Conservation (phyloP, 768 basidiomycete genomes). For the Russula earlei region DNA sequence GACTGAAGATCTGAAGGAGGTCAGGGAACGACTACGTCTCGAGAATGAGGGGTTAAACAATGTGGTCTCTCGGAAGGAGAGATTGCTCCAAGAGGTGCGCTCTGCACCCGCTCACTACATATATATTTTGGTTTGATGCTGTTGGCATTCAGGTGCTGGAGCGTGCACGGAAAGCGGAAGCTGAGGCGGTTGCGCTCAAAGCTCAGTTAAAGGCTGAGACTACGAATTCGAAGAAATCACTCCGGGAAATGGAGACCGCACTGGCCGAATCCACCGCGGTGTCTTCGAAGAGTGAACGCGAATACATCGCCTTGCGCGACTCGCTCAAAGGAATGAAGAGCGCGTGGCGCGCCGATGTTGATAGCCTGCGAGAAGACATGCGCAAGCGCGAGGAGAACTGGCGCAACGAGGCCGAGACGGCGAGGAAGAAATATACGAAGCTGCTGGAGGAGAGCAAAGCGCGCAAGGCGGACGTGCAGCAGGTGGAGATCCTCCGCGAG, state of each 20-base stretch:
- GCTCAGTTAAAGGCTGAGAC: constrained; percentile 67
- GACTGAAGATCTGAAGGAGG: constrained; percentile 84
- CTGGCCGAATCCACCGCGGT: constrained; percentile 66
- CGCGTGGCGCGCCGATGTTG: constrained; percentile 66
- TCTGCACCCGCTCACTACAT: not conserved
- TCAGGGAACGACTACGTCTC: constrained; percentile 65
- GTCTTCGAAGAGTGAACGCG: constrained; percentile 73
- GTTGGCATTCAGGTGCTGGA: constrained; percentile 50
- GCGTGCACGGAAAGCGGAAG: constrained; percentile 79
- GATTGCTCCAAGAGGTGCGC: constrained; percentile 73
- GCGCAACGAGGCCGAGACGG: constrained; percentile 54
- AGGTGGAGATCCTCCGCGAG: constrained; percentile 41
- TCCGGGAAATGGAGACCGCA: constrained; percentile 73
- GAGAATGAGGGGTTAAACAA: constrained; percentile 87
- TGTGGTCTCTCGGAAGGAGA: constrained; percentile 80
- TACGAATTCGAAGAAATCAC: constrained; percentile 56
- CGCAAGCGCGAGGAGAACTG: constrained; percentile 60
- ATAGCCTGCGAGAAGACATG: constrained; percentile 66
- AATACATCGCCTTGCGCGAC: constrained; percentile 72
- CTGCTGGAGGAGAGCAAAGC: constrained; percentile 54
- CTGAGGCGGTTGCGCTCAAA: constrained; percentile 59
- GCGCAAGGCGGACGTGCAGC: constrained; percentile 36
- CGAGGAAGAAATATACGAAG: constrained; percentile 60
- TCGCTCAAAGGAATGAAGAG: constrained; percentile 65
- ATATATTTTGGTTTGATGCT: not conserved